Percentiles rank a stretch among this genome's conserved stretches.
phyloP scores from a whole-genome alignment of 352 stramenopile species.

The Phytopythium helicoides region DNA sequence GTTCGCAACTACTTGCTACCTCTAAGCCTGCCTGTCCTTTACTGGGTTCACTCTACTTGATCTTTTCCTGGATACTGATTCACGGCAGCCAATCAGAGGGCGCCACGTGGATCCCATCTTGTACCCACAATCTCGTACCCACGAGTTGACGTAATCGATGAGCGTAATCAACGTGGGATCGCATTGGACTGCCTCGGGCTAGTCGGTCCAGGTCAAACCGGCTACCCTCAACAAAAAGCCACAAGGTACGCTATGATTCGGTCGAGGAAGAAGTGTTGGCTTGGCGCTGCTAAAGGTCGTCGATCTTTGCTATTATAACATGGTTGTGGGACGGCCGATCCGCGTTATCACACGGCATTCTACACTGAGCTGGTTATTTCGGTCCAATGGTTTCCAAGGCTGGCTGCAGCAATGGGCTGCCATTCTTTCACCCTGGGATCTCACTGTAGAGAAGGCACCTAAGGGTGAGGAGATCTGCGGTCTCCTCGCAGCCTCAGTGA shows the following conservation, averaged over 20 bases:
- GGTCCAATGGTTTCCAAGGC: conserved; percentile 1
- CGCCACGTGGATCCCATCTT: no score
- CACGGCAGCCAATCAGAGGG: no score
- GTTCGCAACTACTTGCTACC: no score
- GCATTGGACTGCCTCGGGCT: no score
- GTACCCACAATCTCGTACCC: no score
- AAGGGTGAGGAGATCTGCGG: conserved; percentile 1
- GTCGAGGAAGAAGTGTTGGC: conserved; percentile 3
- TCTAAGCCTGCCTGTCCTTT: no score
- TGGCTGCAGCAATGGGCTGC: conserved; percentile 3
- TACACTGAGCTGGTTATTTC: conserved; percentile 1
- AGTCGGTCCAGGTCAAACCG: no score
- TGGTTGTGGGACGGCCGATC: conserved; percentile 1
- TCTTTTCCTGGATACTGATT: no score
- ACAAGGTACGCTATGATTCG: neutral
- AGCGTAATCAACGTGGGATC: no score
- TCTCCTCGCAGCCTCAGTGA: neutral
- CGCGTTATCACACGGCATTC: conserved; percentile 4
- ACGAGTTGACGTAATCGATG: no score
- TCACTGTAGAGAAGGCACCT: neutral
- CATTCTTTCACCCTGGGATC: conserved; percentile 5
- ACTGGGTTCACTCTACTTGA: no score
- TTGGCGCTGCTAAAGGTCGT: neutral
- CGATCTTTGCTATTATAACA: neutral
- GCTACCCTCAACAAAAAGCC: no score